Evolutionary conservation across 352 stramenopile species (phyloP), one percentile per base, ranked within the genome.

Genomic region (Phytophthora macrochlamydospora): DNA sequence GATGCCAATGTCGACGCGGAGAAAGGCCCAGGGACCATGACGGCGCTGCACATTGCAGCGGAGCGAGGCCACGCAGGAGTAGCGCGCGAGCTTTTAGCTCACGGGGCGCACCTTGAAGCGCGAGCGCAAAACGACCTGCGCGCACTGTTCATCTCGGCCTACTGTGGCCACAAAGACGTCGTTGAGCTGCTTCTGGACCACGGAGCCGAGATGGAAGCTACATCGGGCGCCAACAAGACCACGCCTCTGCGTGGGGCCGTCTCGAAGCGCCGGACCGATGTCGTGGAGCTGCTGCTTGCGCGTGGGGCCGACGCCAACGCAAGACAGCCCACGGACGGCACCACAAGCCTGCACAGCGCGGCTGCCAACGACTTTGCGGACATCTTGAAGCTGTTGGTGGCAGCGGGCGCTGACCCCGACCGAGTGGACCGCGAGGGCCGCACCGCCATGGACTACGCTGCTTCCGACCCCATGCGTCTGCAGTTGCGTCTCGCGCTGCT

Each of bases 41-140:
- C 74, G 4, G 69, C 78, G 12, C 61, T 90, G 48, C 80, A 87
- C 43, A 86, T 90, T 55, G 81, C 81, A 11, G 75, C 77, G 0
- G 78, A 90, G 51, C 73, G 75, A 7, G 78, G 81, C 2, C 76
- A 86, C 40, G 56, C 51, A 1, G 75, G 51, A 2, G 78, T 90
- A 8, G 75, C 73, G 9, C 63, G 62, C 7, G 71, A 83, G 61
- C 62, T 90, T 11, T 44, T 87, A 31, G 62, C 48, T 14, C 71
- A 84, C 28, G 76, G 72, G n/a, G 76, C 79, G 6, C 66, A 65
- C 53, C 69, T 84, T 30, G 78, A 87, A 65, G 75, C 70, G 2
- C 59, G 71, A n/a, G 66, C 75, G 2, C 75, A 79, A 13, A 81
- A 84, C 40, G 59, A 65, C 42, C 58, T 87, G 42, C 75, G 73